Conservation (phyloP, 2,329 filamentous ascomycete species). For the Alternaria metachromatica region DNA sequence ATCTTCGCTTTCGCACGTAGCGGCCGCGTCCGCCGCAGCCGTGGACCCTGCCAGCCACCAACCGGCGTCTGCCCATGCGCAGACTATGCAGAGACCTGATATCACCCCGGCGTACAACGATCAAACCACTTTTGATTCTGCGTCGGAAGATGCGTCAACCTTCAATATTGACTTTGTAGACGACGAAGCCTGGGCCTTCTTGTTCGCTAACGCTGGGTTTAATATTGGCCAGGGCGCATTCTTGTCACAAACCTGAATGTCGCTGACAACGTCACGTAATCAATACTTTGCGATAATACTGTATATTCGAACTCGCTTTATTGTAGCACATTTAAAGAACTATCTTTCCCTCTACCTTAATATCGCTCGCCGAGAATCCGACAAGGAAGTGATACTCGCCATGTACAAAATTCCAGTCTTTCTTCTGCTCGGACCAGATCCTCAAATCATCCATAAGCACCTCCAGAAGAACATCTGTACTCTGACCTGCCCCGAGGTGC, state of each 20-base stretch:
- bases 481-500: not conserved
- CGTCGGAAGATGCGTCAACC: not conserved
- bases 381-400: slow-evolving; percentile 5
- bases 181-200: not conserved
- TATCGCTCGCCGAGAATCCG: not conserved
- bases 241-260: not conserved
- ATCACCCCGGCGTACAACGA: not conserved
- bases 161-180: not conserved
- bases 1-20: not conserved
- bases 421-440: slow-evolving; percentile 6
- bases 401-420: slow-evolving; percentile 3
- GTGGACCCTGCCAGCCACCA: not conserved
- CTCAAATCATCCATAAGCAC: slow-evolving; percentile 4
- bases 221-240: slow-evolving; percentile 2
- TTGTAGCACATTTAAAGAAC: not conserved
- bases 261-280: not conserved
- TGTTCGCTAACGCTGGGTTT: slow-evolving; percentile 7
- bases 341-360: not conserved
- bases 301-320: not conserved
- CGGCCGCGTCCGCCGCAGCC: not conserved
- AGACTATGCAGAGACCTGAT: not conserved
- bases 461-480: not conserved
- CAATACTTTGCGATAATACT: not conserved
- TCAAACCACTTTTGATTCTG: not conserved
- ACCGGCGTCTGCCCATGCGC: not conserved